Evolutionary conservation across 1,284 basidiomycete genomes (phyloP).

Genomic region (Papiliotrema nemorosa): DNA sequence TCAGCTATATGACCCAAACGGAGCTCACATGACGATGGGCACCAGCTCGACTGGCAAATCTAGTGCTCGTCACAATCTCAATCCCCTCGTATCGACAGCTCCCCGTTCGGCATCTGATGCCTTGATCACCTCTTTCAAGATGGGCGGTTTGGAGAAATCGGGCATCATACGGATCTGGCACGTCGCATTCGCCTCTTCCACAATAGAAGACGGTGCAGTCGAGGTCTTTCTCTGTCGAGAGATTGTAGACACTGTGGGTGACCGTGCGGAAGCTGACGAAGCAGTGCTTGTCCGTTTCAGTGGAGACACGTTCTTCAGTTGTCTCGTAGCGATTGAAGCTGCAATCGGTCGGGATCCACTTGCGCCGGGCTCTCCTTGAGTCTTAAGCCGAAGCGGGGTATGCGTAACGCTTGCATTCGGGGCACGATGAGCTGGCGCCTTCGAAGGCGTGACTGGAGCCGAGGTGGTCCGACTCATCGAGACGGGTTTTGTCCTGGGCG

Average conservation of each 20-base stretch:
- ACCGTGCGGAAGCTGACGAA: background rate
- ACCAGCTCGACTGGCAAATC: conserved; percentile 45
- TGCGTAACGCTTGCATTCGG: too few relatives aligned
- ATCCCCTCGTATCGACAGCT: conserved; percentile 28
- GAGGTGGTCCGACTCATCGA: background rate
- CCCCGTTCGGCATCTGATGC: conserved; percentile 33
- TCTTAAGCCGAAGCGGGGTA: too few relatives aligned
- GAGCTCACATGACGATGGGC: conserved; percentile 45
- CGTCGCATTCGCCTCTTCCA: background rate
- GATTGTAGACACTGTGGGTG: background rate
- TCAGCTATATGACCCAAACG: background rate
- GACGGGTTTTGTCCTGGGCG: too few relatives aligned
- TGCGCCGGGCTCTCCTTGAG: background rate
- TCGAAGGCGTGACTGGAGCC: background rate
- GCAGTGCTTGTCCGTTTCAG: background rate
- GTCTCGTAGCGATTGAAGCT: background rate
- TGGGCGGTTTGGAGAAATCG: conserved; percentile 15
- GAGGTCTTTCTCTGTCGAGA: background rate
- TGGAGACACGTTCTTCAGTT: background rate
- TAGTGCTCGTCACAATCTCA: conserved; percentile 44
- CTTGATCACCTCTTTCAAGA: conserved; percentile 26
- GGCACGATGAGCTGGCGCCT: background rate
- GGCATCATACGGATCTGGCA: background rate
- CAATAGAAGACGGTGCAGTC: background rate
- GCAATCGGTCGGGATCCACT: background rate